These are phyloP conservation scores for Psilocybe azurescens DNA, from an alignment of 768 basidiomycete genomes.

Conservation along the genomic window DNA sequence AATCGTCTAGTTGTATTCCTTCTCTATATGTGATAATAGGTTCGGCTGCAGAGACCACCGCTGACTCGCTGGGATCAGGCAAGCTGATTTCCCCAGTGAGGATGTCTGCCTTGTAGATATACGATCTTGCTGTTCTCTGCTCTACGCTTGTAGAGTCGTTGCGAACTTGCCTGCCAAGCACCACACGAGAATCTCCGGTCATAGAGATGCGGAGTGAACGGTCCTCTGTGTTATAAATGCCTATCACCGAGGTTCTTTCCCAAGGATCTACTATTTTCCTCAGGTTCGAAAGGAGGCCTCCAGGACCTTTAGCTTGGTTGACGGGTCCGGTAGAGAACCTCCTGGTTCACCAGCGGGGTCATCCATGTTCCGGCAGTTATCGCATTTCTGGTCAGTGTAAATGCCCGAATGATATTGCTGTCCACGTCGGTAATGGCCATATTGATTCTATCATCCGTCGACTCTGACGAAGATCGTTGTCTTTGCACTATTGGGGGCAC, in stretches of 20 bases:
- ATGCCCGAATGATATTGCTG: background rate
- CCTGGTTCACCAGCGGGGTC: no score
- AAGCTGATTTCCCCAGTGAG: conserved; percentile 44
- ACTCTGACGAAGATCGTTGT: no score
- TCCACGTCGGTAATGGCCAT: background rate
- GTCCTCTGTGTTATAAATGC: conserved; percentile 46
- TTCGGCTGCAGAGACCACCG: conserved; percentile 53
- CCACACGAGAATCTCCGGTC: conserved; percentile 54
- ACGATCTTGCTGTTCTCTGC: background rate
- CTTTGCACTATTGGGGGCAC: no score
- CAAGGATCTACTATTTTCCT: no score
- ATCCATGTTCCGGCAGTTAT: no score
- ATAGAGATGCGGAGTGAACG: conserved; percentile 46
- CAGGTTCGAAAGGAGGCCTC: no score
- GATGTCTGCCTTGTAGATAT: conserved; percentile 42
- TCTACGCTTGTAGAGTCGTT: no score
- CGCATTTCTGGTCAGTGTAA: no score
- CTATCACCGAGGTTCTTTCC: conserved; percentile 29
- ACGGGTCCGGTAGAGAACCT: no score
- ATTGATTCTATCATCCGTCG: no score
- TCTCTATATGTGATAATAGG: conserved; percentile 53
- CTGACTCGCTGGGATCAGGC: conserved; percentile 10
- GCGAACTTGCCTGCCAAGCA: conserved; percentile 45
- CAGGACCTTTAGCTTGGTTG: no score
- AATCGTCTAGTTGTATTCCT: conserved; percentile 38